Conservation (phyloP, 257 asterid genomes). For the Solanum medicagineum region DNA sequence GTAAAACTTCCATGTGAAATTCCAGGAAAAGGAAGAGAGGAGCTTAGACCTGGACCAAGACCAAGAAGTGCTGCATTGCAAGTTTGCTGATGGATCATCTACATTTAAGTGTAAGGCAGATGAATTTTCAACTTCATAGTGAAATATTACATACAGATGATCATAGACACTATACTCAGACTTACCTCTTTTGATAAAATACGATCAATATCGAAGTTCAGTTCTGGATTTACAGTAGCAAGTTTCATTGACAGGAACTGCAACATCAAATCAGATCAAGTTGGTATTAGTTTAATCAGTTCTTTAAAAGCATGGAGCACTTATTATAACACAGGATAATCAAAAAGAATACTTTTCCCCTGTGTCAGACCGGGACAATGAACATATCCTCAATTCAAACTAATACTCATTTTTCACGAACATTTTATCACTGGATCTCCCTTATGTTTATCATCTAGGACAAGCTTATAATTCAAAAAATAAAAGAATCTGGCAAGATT, state of each 20-base stretch:
- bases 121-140: background rate
- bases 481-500: background rate
- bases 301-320: background rate
- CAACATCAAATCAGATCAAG: slow-evolving; percentile 2
- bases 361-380: background rate
- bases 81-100: slow-evolving; percentile 62
- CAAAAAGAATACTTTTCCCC: background rate
- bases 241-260: slow-evolving; percentile 93
- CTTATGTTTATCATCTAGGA: background rate
- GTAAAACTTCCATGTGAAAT: slow-evolving; percentile 42
- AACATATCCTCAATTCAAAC: background rate
- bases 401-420: background rate
- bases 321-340: background rate
- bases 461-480: background rate
- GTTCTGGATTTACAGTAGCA: slow-evolving; percentile 74
- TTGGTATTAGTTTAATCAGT: background rate
- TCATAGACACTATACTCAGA: background rate
- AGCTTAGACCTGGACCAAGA: slow-evolving; percentile 31
- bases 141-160: background rate
- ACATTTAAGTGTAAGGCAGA: background rate
- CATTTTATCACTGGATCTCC: background rate
- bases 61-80: slow-evolving; percentile 31
- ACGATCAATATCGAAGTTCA: slow-evolving; percentile 52
- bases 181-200: slow-evolving; percentile 70
- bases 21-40: slow-evolving; percentile 42